phyloP scores from a whole-genome alignment of 2,329 filamentous ascomycete genomes.

The Colletotrichum echinochloae region DNA sequence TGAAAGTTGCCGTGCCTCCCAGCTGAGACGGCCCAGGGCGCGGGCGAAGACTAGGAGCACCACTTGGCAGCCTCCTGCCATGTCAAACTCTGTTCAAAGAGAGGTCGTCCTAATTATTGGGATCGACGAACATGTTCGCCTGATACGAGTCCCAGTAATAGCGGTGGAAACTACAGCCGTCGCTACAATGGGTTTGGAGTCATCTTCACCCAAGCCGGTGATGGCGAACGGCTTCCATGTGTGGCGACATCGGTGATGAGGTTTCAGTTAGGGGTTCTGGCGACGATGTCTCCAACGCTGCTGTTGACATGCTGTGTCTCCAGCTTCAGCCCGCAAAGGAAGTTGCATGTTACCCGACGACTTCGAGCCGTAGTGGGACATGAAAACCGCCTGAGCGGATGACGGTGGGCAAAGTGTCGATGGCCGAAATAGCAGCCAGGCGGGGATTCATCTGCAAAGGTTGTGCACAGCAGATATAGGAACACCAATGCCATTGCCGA shows the following conservation, averaged over 20 bases:
- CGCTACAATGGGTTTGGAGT: neutral
- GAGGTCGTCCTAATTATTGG: neutral
- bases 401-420: neutral
- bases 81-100: neutral
- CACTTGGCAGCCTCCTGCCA: neutral
- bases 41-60: neutral
- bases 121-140: neutral
- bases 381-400: too few relatives aligned
- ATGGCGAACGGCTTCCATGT: neutral
- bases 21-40: neutral
- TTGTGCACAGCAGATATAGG: slow-evolving; percentile 7
- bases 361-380: neutral
- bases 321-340: neutral
- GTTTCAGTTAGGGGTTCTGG: neutral
- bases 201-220: too few relatives aligned
- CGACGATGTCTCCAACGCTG: too few relatives aligned
- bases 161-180: neutral
- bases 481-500: neutral
- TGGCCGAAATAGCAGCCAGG: neutral
- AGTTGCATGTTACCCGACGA: neutral
- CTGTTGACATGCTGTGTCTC: neutral
- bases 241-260: neutral
- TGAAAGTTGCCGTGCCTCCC: neutral
- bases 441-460: neutral
- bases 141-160: neutral